Evolutionary conservation across 805 yeast genomes (phyloP), one percentile per base, ranked within the genome.

Genomic region (Saccharomycopsis guyanensis): DNA sequence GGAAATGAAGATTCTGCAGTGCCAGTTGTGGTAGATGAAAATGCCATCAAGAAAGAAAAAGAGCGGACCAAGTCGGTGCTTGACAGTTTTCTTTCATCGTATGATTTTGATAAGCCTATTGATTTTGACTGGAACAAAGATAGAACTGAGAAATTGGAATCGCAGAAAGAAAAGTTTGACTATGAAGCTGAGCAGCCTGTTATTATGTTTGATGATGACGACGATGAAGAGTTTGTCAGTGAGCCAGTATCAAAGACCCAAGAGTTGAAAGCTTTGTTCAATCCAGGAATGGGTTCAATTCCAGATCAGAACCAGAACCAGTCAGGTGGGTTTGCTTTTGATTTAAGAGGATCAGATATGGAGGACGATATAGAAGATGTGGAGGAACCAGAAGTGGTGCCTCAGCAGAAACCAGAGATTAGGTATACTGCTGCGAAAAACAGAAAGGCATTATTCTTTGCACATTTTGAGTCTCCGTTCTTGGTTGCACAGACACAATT

Each of bases 381-480:
- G 13, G 19, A 20, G 5, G 31, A 40, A 18, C n/a, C 23, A 7
- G 20, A 10, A 23, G 31, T 15, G 3, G 23, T 19, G 16, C 35
- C 34, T 18, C 40, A 15, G 37, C 18, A 15, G 10, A 5, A 4
- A 27, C 15, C 12, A 18, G 31, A 29, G 37, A 36, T 27, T n/a
- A 19, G 15, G 3, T 4, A 15, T 12, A 22, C n/a, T 10, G 18
- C 18, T 3, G 36, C 19, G 13, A 61, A 56, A 47, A 69, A 59
- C 53, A 63, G 63, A 34, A 57, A 65, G 40, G 79, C 86, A 5
- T 66, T 88, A 31, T 89, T 91, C 62, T 91, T 94, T 73, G 66
- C 82, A 1, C 97, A 91, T 60, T 66, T 71, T 10, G 83, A 83
- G 16, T 89, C 97, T 0, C 96, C 96, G 0, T 91, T 86, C 64